Evolutionary conservation across 192 early-diverging fungal genomes (phyloP).

Genomic region (Funneliformis mosseae): DNA sequence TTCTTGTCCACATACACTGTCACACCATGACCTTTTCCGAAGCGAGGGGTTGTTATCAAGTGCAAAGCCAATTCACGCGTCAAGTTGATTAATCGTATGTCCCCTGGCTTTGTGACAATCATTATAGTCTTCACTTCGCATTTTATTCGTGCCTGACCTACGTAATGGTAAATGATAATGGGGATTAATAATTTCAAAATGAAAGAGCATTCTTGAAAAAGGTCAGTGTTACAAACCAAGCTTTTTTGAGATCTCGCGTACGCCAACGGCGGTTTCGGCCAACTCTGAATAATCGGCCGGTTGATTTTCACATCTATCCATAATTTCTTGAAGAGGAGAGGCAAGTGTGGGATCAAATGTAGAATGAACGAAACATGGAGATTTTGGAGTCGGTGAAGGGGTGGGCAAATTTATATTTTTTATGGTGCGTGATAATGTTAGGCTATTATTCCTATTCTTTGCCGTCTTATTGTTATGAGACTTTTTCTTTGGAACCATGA

Average conservation of each 20-base stretch:
- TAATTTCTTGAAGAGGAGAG: not conserved
- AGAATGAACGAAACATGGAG: conserved; percentile 30
- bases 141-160: conserved; percentile 50
- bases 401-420: not conserved
- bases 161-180: not conserved
- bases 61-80: conserved; percentile 71
- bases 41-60: conserved; percentile 57
- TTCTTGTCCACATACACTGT: conserved; percentile 68
- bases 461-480: not conserved
- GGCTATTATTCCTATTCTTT: not conserved
- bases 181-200: not conserved
- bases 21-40: conserved; percentile 46
- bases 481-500: not conserved
- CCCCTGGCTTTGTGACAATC: conserved; percentile 79
- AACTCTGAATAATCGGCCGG: conserved; percentile 36
- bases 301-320: not conserved
- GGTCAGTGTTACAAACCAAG: conserved; percentile 51
- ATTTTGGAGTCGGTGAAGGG: conserved; percentile 22
- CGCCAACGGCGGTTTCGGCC: conserved; percentile 69
- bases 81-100: conserved; percentile 62
- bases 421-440: not conserved
- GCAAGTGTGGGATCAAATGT: conserved; percentile 7
- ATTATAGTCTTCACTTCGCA: conserved; percentile 57
- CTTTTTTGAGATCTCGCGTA: conserved; percentile 71
- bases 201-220: not conserved